phyloP scores from a whole-genome alignment of 2,329 filamentous ascomycete species.

The Tolypocladium amazonense region DNA sequence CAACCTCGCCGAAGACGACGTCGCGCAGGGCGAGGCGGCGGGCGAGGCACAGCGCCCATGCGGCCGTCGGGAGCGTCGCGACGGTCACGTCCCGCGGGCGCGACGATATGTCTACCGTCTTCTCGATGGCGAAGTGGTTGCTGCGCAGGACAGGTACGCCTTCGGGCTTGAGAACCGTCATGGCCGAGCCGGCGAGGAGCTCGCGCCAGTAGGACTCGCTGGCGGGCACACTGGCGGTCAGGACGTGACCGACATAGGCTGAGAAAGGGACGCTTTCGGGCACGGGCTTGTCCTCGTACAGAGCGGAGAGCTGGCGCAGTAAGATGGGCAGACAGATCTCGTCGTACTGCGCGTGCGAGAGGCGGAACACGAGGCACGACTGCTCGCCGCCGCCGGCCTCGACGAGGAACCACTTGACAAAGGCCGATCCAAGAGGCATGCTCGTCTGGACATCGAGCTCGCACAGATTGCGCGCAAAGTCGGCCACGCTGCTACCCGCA shows the following conservation, averaged over 20 bases:
- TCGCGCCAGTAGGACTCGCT: slow-evolving; percentile 51
- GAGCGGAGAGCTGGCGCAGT: slow-evolving; percentile 46
- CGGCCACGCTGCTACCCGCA: slow-evolving; percentile 24
- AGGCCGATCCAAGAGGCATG: slow-evolving; percentile 47
- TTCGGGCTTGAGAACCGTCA: slow-evolving; percentile 32
- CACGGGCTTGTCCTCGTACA: slow-evolving; percentile 22
- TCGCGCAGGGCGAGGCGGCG: slow-evolving; percentile 40
- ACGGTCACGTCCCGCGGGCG: slow-evolving; percentile 46
- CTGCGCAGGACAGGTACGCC: slow-evolving; percentile 21
- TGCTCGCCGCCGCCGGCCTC: slow-evolving; percentile 16
- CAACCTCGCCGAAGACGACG: slow-evolving; percentile 56
- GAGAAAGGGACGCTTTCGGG: slow-evolving; percentile 31
- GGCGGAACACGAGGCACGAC: slow-evolving; percentile 43
- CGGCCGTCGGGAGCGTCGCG: slow-evolving; percentile 55
- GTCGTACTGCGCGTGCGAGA: slow-evolving; percentile 62
- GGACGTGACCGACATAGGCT: slow-evolving; percentile 31
- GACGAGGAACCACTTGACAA: slow-evolving; percentile 48
- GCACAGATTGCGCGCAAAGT: slow-evolving; percentile 43
- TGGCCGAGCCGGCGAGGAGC: slow-evolving; percentile 43
- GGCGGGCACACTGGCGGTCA: slow-evolving; percentile 29
- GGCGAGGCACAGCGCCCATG: slow-evolving; percentile 54
- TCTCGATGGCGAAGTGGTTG: slow-evolving; percentile 30
- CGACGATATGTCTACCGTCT: slow-evolving; percentile 32
- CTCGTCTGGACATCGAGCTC: slow-evolving; percentile 42
- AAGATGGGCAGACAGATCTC: slow-evolving; percentile 56